Evolutionary conservation across 805 yeast species (phyloP), one percentile per base, ranked within the genome.

Genomic region (Debaryomyces prosopidis): DNA sequence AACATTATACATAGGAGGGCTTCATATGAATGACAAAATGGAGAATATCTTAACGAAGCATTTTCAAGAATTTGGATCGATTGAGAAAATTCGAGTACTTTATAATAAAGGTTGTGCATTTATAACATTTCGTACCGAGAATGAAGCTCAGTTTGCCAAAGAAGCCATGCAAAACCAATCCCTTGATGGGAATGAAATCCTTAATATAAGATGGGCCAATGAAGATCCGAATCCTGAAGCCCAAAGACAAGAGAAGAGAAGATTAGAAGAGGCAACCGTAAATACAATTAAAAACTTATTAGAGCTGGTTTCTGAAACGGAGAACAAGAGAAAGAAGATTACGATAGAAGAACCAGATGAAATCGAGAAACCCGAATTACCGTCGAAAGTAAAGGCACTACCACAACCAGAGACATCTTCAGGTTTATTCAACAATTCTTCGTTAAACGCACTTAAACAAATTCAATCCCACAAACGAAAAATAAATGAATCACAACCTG

Each of bases 81-180:
- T 92, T 11, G 90, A 80, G 37, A 75, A 82, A 45, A 75, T 87
- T 20, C 73, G 85, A 49, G 83, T 84, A 12, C 65, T 88, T 11
- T 75, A 77, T 43, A 67, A 69, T 19, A 83, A 84, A 56, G 80
- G 81, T 33, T 81, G 91, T 57, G 96, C 91, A 0, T 91, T 92
- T 67, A 79, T 94, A 5, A 84, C 87, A 0, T 92, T 70, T 58
- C 73, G 73, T 45, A 62, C 74, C 30, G 96, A 89, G 55, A 62
- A 76, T 16, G 84, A 79, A 58, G 97, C 97, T 0, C 97, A 92
- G 62, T 94, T 92, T 72, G 96, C 97, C 0, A 88, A 89, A 57
- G 98, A 92, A 63, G 96, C 96, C 1, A 89, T 92, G 96, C 80
- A 85, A 33, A 84, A 84, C 36, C 98, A 92, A 62, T 76, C 87